A percentile compares a stretch with the other conserved stretches of the same genome.
Conservation (phyloP, 2,329 filamentous ascomycete genomes). For the Calonectria crousiana region DNA sequence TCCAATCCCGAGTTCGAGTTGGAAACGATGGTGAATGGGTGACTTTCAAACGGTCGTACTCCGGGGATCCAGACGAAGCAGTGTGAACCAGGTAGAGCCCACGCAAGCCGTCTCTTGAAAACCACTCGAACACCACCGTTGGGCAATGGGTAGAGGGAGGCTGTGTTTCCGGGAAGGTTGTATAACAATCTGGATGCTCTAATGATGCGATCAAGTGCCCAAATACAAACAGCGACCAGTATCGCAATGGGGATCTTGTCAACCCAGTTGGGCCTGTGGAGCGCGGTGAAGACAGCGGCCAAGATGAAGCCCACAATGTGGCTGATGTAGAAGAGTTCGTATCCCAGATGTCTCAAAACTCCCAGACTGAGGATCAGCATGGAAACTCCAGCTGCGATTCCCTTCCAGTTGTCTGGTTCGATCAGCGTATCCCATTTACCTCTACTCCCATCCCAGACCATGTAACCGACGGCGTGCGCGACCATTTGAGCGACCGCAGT, state of each 20-base stretch:
- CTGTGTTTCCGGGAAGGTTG: constrained; percentile 35
- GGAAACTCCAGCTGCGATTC: constrained; percentile 46
- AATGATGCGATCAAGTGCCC: constrained; percentile 58
- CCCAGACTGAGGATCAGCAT: constrained; percentile 53
- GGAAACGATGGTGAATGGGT: constrained; percentile 67
- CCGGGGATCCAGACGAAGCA: constrained; percentile 68
- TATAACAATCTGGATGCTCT: constrained; percentile 36
- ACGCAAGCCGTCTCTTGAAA: constrained; percentile 56
- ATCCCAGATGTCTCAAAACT: constrained; percentile 51
- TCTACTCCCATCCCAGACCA: constrained; percentile 42
- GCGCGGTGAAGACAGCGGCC: constrained; percentile 53
- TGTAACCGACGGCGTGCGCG: constrained; percentile 52
- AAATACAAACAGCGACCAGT: constrained; percentile 54
- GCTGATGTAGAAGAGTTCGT: constrained; percentile 61
- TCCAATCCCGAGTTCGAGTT: constrained; percentile 56
- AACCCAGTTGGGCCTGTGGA: constrained; percentile 58
- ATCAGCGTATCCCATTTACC: constrained; percentile 11
- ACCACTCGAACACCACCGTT: constrained; percentile 59
- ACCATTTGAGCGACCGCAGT: constrained; percentile 50
- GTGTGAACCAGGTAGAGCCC: constrained; percentile 51
- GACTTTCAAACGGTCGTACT: constrained; percentile 63
- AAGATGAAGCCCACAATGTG: constrained; percentile 58
- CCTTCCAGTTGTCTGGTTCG: constrained; percentile 15
- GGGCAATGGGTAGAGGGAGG: constrained; percentile 56
- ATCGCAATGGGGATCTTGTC: constrained; percentile 52